Conservation (phyloP, 2,329 filamentous ascomycete genomes). For the Ophiocordyceps polyrhachis-furcata region DNA sequence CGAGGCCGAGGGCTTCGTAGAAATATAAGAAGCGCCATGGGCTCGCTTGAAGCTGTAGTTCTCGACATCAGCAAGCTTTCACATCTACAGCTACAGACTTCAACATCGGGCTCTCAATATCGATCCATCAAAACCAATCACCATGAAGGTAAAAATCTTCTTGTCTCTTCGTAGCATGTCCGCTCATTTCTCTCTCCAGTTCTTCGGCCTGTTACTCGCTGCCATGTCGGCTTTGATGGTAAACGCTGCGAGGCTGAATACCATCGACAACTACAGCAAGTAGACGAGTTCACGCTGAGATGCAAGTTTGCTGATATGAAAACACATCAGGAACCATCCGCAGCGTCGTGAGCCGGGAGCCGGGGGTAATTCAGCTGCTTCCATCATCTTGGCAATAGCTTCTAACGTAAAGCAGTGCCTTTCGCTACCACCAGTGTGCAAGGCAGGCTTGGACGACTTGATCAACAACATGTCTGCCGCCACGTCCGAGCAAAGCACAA, state of each 20-base stretch:
- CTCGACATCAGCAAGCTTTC: not conserved
- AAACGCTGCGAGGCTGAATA: not conserved
- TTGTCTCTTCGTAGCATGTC: not conserved
- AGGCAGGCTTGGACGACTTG: not conserved
- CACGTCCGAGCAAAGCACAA: not conserved
- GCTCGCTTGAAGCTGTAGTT: not conserved
- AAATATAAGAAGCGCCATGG: not conserved
- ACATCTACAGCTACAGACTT: not conserved
- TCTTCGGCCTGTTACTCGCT: not conserved
- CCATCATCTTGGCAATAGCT: not conserved
- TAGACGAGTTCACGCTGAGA: not conserved
- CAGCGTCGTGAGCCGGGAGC: not conserved
- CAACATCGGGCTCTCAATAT: not conserved
- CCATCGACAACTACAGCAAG: not conserved
- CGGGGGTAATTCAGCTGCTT: not conserved
- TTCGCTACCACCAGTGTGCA: not conserved
- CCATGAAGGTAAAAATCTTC: not conserved
- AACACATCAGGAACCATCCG: not conserved
- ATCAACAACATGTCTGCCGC: not conserved
- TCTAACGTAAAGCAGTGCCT: not conserved
- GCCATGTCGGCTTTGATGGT: not conserved
- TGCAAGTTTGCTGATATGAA: not conserved
- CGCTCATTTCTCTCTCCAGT: not conserved
- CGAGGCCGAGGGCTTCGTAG: too few species aligned
- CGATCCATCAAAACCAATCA: not conserved